A percentile compares a stretch with the other conserved stretches of the same genome.
These are phyloP conservation scores for Cryomyces minteri DNA, from an alignment of 495 filamentous ascomycete species.

Conservation along the genomic window DNA sequence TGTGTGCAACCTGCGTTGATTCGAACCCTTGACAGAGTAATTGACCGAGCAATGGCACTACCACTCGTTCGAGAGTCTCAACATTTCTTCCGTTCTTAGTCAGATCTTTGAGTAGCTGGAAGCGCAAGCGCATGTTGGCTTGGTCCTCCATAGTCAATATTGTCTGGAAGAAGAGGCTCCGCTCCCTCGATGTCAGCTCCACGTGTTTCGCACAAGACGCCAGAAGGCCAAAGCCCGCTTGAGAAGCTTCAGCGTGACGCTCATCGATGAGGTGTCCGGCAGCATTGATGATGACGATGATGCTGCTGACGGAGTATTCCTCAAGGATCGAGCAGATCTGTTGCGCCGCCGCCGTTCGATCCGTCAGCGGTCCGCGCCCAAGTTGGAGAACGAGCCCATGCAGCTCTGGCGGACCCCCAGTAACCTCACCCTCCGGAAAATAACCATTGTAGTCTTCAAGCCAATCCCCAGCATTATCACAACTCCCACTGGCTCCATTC, in stretches of 20 bases:
- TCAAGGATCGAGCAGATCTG: conserved; percentile 7
- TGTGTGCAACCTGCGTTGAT: conserved; percentile 30
- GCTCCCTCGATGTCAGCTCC: conserved; percentile 41
- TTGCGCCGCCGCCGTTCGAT: conserved; percentile 1
- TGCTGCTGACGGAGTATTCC: conserved; percentile 12
- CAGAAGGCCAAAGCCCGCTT: conserved; percentile 42
- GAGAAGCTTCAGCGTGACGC: conserved; percentile 32
- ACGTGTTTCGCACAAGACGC: conserved; percentile 42
- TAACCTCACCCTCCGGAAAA: background rate
- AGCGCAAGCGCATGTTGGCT: conserved; percentile 43
- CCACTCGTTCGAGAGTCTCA: conserved; percentile 42
- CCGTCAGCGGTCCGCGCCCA: background rate
- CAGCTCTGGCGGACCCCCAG: background rate
- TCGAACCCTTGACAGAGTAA: conserved; percentile 39
- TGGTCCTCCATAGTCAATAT: conserved; percentile 30
- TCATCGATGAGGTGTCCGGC: conserved; percentile 45
- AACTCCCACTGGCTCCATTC: background rate
- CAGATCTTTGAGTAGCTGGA: conserved; percentile 40
- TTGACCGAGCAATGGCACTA: conserved; percentile 35
- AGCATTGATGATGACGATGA: conserved; percentile 40
- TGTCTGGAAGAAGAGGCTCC: conserved; percentile 42
- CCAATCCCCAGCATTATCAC: background rate
- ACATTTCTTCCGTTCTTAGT: conserved; percentile 44
- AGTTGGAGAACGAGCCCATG: conserved; percentile 5
- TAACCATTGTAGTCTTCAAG: background rate